phyloP scores from a whole-genome alignment of 495 filamentous ascomycete species.

The Xylaria castorea region DNA sequence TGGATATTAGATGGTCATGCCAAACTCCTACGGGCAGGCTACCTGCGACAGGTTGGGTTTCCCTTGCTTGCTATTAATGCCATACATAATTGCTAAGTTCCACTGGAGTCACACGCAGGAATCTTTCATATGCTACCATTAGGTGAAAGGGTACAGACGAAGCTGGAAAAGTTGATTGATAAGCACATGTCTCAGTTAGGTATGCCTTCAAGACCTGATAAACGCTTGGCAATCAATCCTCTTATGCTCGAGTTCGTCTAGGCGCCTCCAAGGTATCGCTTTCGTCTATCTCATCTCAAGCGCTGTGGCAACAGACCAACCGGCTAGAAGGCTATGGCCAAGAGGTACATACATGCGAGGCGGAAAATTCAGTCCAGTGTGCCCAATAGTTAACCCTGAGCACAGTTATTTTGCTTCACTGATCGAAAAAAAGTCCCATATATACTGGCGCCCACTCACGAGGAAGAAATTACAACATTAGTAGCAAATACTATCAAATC shows the following conservation, averaged over 20 bases:
- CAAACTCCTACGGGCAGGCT: constrained; percentile 78
- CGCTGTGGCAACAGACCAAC: constrained; percentile 72
- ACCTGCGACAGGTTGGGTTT: constrained; percentile 71
- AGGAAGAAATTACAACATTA: constrained; percentile 91
- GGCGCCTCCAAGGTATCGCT: constrained; percentile 88
- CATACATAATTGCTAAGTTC: constrained; percentile 21
- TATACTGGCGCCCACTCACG: constrained; percentile 90
- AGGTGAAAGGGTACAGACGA: constrained; percentile 87
- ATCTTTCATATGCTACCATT: constrained; percentile 93
- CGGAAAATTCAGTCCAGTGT: not conserved
- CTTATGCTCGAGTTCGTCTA: constrained; percentile 38
- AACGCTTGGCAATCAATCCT: constrained; percentile 5
- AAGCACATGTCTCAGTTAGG: constrained; percentile 84
- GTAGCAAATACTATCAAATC: constrained; percentile 77
- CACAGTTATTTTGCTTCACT: constrained; percentile 77
- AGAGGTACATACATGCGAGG: constrained; percentile 56
- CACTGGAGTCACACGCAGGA: constrained; percentile 72
- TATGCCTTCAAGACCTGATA: constrained; percentile 42
- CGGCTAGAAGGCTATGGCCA: constrained; percentile 63
- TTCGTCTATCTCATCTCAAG: constrained; percentile 85
- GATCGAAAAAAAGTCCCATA: constrained; percentile 80
- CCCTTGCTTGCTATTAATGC: not conserved
- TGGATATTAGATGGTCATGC: constrained; percentile 68
- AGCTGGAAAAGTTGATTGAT: constrained; percentile 83
- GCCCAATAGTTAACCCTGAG: constrained; percentile 2